phyloP scores from a whole-genome alignment of 352 stramenopile genomes.

The Phytophthora sansomeana region DNA sequence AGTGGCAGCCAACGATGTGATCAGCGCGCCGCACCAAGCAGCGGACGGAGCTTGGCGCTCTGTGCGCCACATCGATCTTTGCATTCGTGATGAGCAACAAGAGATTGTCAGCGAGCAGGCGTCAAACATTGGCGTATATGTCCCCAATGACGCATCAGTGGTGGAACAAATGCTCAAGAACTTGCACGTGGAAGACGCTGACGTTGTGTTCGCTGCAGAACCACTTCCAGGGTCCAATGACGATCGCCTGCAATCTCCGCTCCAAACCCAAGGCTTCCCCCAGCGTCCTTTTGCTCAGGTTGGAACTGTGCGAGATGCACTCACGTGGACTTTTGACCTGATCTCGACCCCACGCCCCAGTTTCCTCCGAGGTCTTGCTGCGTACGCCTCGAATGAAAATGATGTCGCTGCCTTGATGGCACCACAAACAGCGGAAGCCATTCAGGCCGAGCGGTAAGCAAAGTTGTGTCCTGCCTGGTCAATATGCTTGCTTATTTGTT shows the following conservation, averaged over 20 bases:
- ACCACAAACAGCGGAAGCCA: slow-evolving; percentile 52
- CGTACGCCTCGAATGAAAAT: slow-evolving; percentile 63
- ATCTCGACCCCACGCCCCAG: slow-evolving; percentile 62
- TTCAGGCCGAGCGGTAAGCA: slow-evolving; percentile 52
- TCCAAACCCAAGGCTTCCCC: slow-evolving; percentile 26
- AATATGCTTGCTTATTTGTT: neutral
- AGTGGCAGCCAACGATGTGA: slow-evolving; percentile 63
- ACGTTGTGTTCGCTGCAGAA: slow-evolving; percentile 55
- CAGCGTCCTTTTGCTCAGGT: slow-evolving; percentile 62
- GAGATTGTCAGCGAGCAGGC: slow-evolving; percentile 59
- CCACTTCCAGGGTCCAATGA: slow-evolving; percentile 19
- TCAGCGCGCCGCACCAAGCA: slow-evolving; percentile 65
- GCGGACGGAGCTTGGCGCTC: slow-evolving; percentile 64
- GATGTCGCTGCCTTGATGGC: slow-evolving; percentile 57
- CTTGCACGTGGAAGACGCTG: slow-evolving; percentile 57
- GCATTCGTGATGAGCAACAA: slow-evolving; percentile 55
- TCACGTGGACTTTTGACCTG: slow-evolving; percentile 85
- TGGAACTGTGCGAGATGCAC: slow-evolving; percentile 66
- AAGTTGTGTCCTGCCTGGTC: neutral
- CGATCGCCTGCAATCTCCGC: slow-evolving; percentile 13
- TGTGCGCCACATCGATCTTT: slow-evolving; percentile 77
- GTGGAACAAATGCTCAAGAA: slow-evolving; percentile 63
- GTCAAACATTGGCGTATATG: slow-evolving; percentile 84
- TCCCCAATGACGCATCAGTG: slow-evolving; percentile 59
- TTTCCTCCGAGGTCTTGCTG: slow-evolving; percentile 68